Percentiles rank a stretch among this genome's conserved stretches.
phyloP scores from a whole-genome alignment of 2,329 filamentous ascomycete species.

The Zarea fungicola region DNA sequence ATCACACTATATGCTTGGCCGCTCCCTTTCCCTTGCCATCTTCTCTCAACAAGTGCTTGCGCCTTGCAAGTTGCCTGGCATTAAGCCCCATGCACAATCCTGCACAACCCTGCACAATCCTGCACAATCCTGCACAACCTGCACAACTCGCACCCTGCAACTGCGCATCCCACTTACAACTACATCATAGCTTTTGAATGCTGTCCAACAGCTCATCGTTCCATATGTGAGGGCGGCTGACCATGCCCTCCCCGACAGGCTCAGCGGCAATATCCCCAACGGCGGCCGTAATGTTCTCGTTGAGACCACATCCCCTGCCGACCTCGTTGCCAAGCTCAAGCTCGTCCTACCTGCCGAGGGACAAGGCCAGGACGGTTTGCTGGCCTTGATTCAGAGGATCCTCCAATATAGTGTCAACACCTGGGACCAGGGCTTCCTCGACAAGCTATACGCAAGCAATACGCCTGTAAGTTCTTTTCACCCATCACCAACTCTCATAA shows the following conservation, averaged over 20 bases:
- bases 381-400: slow-evolving; percentile 64
- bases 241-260: slow-evolving; percentile 48
- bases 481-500: not conserved
- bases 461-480: slow-evolving; percentile 54
- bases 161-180: not conserved
- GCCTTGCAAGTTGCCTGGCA: too few relatives aligned
- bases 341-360: slow-evolving; percentile 55
- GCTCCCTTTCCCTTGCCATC: slow-evolving; percentile 18
- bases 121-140: not conserved
- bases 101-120: too few relatives aligned
- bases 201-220: slow-evolving; percentile 62
- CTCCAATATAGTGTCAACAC: slow-evolving; percentile 90
- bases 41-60: not conserved
- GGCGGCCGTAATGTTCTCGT: slow-evolving; percentile 54
- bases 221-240: slow-evolving; percentile 69
- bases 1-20: slow-evolving; percentile 39
- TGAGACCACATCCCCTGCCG: slow-evolving; percentile 54
- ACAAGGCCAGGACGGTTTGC: slow-evolving; percentile 65
- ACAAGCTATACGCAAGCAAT: slow-evolving; percentile 90
- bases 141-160: not conserved
- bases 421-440: slow-evolving; percentile 95
- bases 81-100: too few relatives aligned
- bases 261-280: slow-evolving; percentile 43
- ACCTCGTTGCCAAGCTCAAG: slow-evolving; percentile 49
- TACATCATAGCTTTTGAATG: slow-evolving; percentile 55